Evolutionary conservation across 768 basidiomycete species (phyloP).

Genomic region (Xanthoconium stramineum): DNA sequence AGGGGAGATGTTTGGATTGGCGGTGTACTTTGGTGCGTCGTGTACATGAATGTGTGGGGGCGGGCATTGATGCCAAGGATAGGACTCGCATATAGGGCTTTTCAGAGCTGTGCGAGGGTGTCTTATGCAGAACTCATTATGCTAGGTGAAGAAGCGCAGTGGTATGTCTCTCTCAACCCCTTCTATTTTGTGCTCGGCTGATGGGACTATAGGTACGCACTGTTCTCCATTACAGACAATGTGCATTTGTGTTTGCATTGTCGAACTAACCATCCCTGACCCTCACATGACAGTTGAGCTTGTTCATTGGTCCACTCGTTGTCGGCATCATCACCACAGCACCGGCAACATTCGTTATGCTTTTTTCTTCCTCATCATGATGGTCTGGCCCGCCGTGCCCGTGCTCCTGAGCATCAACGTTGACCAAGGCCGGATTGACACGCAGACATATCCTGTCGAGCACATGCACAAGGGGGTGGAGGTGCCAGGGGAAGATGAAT

Average conservation of each 20-base stretch:
- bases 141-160: slow-evolving; percentile 83
- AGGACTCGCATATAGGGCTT: slow-evolving; percentile 82
- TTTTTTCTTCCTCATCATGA: slow-evolving; percentile 83
- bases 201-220: slow-evolving; percentile 46
- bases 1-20: slow-evolving; percentile 82
- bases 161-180: slow-evolving; percentile 41
- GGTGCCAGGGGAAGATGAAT: neutral
- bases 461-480: neutral
- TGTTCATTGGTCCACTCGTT: slow-evolving; percentile 86
- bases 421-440: slow-evolving; percentile 57
- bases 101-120: slow-evolving; percentile 86
- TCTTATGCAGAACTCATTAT: slow-evolving; percentile 87
- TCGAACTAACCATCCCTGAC: neutral
- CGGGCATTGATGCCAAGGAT: neutral
- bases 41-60: neutral
- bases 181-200: neutral
- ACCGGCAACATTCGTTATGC: slow-evolving; percentile 92
- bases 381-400: slow-evolving; percentile 82
- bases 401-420: slow-evolving; percentile 70
- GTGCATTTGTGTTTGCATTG: slow-evolving; percentile 28
- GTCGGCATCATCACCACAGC: slow-evolving; percentile 81
- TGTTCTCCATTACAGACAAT: slow-evolving; percentile 92
- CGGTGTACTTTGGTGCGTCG: slow-evolving; percentile 70
- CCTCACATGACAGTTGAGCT: slow-evolving; percentile 59
- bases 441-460: slow-evolving; percentile 30